phyloP scores from a whole-genome alignment of 345 rosid genomes.

The Salix exigua region DNA sequence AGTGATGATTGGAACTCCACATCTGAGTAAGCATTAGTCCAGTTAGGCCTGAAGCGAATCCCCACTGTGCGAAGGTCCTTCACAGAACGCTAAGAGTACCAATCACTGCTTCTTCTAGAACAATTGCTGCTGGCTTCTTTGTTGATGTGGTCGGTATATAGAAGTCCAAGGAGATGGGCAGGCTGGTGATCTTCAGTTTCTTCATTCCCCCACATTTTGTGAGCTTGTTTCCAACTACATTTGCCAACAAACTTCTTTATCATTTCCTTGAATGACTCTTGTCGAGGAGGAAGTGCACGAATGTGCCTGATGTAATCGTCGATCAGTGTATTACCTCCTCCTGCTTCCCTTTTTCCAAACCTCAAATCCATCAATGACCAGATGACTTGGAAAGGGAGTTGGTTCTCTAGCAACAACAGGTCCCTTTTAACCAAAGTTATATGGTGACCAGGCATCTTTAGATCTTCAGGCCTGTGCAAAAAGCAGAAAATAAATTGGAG shows the following conservation, averaged over 20 bases:
- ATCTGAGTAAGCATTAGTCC: not conserved
- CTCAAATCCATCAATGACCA: not conserved
- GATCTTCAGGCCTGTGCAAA: no score
- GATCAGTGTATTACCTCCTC: not conserved
- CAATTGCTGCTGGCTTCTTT: no score
- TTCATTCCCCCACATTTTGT: no score
- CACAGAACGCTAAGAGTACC: no score
- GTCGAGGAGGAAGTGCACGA: not conserved
- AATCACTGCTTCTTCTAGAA: no score
- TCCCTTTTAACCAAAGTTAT: constrained; percentile 7
- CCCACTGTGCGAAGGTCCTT: no score
- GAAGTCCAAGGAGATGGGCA: constrained; percentile 2
- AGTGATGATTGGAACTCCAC: not conserved
- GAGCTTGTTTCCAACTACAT: no score
- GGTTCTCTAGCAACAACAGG: constrained; percentile 29
- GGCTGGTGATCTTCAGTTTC: not conserved
- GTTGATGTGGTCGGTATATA: not conserved
- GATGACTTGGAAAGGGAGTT: constrained; percentile 22
- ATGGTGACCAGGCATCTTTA: not conserved
- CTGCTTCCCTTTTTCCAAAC: no score
- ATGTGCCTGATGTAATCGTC: not conserved
- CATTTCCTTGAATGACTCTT: no score
- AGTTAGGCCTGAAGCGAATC: not conserved
- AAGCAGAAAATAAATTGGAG: not conserved
- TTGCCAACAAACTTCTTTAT: no score